These are phyloP conservation scores for Sugiyamaella neomexicana DNA, from an alignment of 1,139 yeast genomes.

Conservation along the genomic window DNA sequence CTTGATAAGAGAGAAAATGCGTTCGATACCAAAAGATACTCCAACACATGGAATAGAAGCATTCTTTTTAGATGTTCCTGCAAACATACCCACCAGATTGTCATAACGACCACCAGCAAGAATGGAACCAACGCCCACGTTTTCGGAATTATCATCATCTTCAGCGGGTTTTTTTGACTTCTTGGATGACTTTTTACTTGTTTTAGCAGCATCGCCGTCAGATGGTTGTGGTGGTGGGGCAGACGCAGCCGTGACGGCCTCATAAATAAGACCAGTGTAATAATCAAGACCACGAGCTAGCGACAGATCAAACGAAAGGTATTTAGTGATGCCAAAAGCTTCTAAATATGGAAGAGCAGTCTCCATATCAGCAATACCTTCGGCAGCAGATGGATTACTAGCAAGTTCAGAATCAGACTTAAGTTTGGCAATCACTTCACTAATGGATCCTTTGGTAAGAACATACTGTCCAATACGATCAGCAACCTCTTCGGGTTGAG, in stretches of 20 bases:
- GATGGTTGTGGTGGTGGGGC: constrained; percentile 78
- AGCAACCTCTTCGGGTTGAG: constrained; percentile 87
- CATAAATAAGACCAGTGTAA: constrained; percentile 94
- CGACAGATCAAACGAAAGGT: constrained; percentile 83
- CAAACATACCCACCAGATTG: constrained; percentile 93
- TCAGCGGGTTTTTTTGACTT: constrained; percentile 41
- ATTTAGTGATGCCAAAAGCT: constrained; percentile 68
- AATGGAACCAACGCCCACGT: constrained; percentile 96
- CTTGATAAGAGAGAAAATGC: constrained; percentile 85
- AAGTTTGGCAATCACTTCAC: constrained; percentile 63
- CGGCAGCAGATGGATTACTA: constrained; percentile 67
- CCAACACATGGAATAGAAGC: constrained; percentile 95
- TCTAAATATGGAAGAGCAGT: constrained; percentile 72
- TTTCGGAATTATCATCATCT: constrained; percentile 91
- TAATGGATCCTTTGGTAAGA: constrained; percentile 72
- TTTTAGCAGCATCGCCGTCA: constrained; percentile 37
- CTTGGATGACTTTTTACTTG: constrained; percentile 37
- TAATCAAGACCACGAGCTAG: constrained; percentile 96
- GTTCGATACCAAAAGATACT: constrained; percentile 92
- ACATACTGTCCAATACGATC: constrained; percentile 91
- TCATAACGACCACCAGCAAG: constrained; percentile 99
- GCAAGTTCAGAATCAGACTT: constrained; percentile 57
- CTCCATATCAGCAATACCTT: constrained; percentile 80
- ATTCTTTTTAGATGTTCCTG: constrained; percentile 63
- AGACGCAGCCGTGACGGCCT: constrained; percentile 90